Conservation (phyloP, 495 filamentous ascomycete species). For the Hapsidospora chrysogenum region DNA sequence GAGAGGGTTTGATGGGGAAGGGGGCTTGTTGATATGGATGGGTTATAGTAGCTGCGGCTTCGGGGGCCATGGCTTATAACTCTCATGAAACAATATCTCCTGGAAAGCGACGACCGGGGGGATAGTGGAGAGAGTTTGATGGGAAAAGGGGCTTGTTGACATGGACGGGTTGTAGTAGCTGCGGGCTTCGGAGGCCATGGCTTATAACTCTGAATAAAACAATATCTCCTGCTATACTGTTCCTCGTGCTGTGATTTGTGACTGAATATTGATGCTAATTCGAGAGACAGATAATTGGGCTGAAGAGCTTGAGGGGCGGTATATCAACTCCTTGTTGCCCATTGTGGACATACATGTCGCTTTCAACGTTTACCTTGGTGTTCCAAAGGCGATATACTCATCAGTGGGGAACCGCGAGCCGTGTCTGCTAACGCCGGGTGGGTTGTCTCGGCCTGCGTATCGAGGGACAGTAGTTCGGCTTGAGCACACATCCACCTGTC, state of each 20-base stretch:
- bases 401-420: slow-evolving; percentile 6
- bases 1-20: background rate
- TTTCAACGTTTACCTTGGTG: slow-evolving; percentile 18
- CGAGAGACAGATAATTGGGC: background rate
- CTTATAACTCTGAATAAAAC: background rate
- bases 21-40: too few species aligned
- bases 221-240: background rate
- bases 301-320: background rate
- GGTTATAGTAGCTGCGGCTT: too few species aligned
- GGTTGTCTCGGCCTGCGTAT: slow-evolving; percentile 19
- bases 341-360: slow-evolving; percentile 33
- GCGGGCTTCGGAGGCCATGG: too few species aligned
- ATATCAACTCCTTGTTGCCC: slow-evolving; percentile 11
- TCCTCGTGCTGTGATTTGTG: background rate
- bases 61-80: background rate
- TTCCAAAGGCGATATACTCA: slow-evolving; percentile 9
- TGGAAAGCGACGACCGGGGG: background rate
- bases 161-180: too few species aligned
- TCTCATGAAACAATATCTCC: background rate
- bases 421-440: slow-evolving; percentile 25
- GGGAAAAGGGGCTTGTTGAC: too few species aligned
- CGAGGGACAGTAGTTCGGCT: slow-evolving; percentile 12
- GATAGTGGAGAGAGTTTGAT: background rate
- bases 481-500: slow-evolving; percentile 22
- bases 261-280: background rate